Conservation (phyloP, 768 basidiomycete species). For the Fomitopsis serialis region DNA sequence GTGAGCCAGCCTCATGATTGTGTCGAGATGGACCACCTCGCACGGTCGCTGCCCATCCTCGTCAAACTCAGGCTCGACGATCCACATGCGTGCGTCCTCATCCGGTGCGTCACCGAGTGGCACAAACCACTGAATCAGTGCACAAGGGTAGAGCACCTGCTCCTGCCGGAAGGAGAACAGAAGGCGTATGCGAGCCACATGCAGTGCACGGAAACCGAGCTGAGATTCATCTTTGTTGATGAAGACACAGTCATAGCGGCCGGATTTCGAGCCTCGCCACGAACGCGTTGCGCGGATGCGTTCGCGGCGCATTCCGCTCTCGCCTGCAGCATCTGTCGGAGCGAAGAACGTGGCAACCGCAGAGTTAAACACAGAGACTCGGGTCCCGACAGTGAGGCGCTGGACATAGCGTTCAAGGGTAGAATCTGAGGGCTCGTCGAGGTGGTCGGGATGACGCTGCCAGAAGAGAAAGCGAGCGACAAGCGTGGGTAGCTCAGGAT, state of each 20-base stretch:
- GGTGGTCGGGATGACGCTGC: neutral
- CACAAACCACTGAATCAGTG: constrained; percentile 5
- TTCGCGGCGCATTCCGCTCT: constrained; percentile 22
- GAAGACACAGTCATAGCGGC: constrained; percentile 19
- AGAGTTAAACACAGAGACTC: constrained; percentile 18
- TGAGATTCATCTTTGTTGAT: constrained; percentile 9
- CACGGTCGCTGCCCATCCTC: constrained; percentile 4
- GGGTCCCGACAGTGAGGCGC: too few species aligned
- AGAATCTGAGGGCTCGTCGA: constrained; percentile 30
- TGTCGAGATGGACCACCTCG: constrained; percentile 4
- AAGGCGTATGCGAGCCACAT: constrained; percentile 10
- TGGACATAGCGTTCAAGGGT: neutral
- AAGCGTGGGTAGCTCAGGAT: neutral
- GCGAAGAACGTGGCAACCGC: constrained; percentile 19
- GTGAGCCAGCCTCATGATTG: constrained; percentile 28
- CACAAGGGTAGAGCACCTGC: constrained; percentile 19
- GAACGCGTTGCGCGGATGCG: constrained; percentile 15
- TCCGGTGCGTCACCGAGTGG: constrained; percentile 13
- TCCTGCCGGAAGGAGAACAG: constrained; percentile 23
- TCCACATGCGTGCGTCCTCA: constrained; percentile 25
- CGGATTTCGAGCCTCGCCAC: constrained; percentile 16
- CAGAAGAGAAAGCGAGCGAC: neutral
- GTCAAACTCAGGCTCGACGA: constrained; percentile 13
- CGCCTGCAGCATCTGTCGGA: constrained; percentile 22
- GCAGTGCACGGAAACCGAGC: constrained; percentile 15